Base-by-base conservation (phyloP, 352 stramenopile species). In the Phytophthora macrochlamydospora region DNA sequence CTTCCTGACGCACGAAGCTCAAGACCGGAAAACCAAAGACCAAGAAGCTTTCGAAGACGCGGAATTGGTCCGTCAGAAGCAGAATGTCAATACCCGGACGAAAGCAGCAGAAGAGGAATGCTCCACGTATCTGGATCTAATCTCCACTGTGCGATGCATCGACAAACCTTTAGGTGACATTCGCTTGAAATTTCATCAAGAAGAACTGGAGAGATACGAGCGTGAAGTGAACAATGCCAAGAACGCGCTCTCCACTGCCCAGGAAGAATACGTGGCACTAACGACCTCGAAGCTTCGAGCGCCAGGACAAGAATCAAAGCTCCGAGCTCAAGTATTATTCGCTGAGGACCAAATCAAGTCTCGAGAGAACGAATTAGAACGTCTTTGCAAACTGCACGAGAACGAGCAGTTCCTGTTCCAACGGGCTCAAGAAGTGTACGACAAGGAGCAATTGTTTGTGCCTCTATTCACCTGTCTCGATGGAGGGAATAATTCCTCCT, bases 331-430 rank as follows among this genome's bases (percentile, higher is more conserved):
- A 46, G 44, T 93, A 43, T 62, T 95, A 8, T 91, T 87, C 59
- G 84, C 83, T 2, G 79, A 93, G 73, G 83, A 83, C 29, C 87
- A 93, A 60, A 90, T 95, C 40, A 80, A 76, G 37, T 64, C 73
- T 1, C 75, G 66, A 29, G 87, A 95, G 53, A 83, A 81, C 37
- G 78, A 85, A 9, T 32, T 94, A 4, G 81, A 91, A 43, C 60
- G 60, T 0, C 59, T 89, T 18, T 91, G 82, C 7, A 32, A 18
- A 9, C 56, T 85, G 18, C 74, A 86, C n/a, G 83, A 91, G 7
- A 75, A 90, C 52, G 87, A 95, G 35, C 71, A 92, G 40, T 95
- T 93, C 49, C 64, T 95, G 13, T 69, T 91, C 7, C 73, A 84
- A 32, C 82, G 85, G 14, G 85, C 82, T 0, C 77, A 93, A 29